A percentile compares a stretch with the other conserved stretches of the same genome.
These are phyloP conservation scores for Rhodotorula mucilaginosa DNA, from an alignment of 1,284 basidiomycete species.

Conservation along the genomic window DNA sequence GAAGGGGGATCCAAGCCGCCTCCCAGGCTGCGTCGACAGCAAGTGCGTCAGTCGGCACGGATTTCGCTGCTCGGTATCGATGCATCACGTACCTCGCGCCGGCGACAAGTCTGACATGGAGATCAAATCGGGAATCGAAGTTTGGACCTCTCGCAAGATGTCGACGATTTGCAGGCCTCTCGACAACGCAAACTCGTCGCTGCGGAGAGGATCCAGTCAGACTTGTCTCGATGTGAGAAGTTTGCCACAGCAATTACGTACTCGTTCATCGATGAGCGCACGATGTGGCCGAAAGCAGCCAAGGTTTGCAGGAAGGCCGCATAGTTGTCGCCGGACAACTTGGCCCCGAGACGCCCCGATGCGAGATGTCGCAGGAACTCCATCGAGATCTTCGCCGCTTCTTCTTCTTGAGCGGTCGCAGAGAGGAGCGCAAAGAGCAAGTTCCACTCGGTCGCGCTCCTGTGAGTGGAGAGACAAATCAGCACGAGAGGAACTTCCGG, in stretches of 20 bases:
- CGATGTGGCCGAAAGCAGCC: constrained; percentile 79
- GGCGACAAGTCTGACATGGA: constrained; percentile 31
- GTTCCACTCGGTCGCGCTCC: constrained; percentile 93
- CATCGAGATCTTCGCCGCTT: constrained; percentile 80
- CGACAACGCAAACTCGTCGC: constrained; percentile 64
- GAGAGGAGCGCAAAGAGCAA: constrained; percentile 85
- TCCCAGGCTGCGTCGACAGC: constrained; percentile 64
- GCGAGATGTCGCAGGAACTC: constrained; percentile 67
- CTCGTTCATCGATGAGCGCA: neutral
- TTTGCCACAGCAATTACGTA: neutral
- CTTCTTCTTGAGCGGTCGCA: constrained; percentile 79
- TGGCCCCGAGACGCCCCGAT: constrained; percentile 60
- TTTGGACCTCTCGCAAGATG: constrained; percentile 55
- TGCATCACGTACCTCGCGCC: constrained; percentile 21
- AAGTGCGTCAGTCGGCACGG: neutral
- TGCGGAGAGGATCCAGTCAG: constrained; percentile 41
- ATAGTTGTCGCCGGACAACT: constrained; percentile 75
- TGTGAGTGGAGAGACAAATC: constrained; percentile 45
- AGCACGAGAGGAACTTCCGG: neutral
- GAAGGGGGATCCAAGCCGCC: constrained; percentile 73
- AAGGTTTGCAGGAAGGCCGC: constrained; percentile 73
- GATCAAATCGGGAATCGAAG: constrained; percentile 42
- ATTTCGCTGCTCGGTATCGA: constrained; percentile 11
- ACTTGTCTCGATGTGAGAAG: neutral
- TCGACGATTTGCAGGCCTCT: constrained; percentile 81